Percentiles rank a stretch among this genome's conserved stretches.
These are phyloP conservation scores for Penicillium hordei DNA, from an alignment of 2,329 filamentous ascomycete species.

Conservation along the genomic window DNA sequence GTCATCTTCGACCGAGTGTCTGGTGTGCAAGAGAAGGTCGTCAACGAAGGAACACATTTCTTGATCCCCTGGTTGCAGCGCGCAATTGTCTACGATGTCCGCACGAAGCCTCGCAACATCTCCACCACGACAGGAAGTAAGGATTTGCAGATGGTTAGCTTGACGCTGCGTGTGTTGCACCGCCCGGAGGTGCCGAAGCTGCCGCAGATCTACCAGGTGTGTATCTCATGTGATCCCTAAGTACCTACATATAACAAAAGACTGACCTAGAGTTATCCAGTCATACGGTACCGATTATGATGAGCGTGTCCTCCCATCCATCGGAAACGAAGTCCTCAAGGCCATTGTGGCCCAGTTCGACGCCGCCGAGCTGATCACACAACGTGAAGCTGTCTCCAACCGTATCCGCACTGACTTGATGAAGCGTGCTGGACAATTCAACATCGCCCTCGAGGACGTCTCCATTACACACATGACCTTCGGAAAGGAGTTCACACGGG, in stretches of 20 bases:
- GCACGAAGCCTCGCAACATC: conserved; percentile 96
- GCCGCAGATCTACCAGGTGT: conserved; percentile 97
- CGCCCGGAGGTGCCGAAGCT: conserved; percentile 88
- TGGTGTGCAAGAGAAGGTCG: conserved; percentile 88
- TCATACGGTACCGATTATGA: conserved; percentile 98
- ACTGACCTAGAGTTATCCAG: conserved; percentile 49
- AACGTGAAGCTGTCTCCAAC: conserved; percentile 94
- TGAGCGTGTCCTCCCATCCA: conserved; percentile 95
- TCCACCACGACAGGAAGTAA: conserved; percentile 97
- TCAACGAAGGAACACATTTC: conserved; percentile 97
- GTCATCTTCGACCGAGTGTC: conserved; percentile 95
- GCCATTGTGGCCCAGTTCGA: conserved; percentile 98
- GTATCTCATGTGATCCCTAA: background rate
- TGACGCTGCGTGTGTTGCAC: conserved; percentile 93
- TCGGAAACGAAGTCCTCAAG: conserved; percentile 99
- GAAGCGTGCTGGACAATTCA: conserved; percentile 93
- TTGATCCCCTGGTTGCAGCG: conserved; percentile 93
- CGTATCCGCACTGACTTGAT: conserved; percentile 90
- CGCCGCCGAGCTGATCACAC: conserved; percentile 96
- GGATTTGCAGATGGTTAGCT: conserved; percentile 99
- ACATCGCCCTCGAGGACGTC: conserved; percentile 97
- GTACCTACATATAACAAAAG: background rate
- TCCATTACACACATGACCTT: conserved; percentile 99
- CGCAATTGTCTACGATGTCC: conserved; percentile 93
- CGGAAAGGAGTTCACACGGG: conserved; percentile 96